Conservation (phyloP, 768 basidiomycete genomes). For the Boletus vinaceobasis region DNA sequence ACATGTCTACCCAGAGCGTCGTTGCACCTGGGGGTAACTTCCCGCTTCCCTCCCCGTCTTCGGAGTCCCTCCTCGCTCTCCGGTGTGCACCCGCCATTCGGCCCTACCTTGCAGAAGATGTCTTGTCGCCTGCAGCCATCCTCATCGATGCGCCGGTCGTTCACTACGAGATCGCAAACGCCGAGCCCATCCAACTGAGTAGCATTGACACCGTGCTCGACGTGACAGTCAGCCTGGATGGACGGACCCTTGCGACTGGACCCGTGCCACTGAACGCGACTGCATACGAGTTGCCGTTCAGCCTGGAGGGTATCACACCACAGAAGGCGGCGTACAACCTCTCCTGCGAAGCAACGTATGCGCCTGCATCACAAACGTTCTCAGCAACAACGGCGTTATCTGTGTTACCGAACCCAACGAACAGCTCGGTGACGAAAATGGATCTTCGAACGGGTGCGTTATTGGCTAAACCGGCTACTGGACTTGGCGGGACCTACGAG, state of each 20-base stretch:
- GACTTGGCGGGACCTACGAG: slow-evolving; percentile 46
- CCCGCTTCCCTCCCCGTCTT: slow-evolving; percentile 35
- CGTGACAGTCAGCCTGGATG: slow-evolving; percentile 47
- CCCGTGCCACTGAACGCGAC: slow-evolving; percentile 50
- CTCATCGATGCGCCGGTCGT: slow-evolving; percentile 53
- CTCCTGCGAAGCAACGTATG: slow-evolving; percentile 26
- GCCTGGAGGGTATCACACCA: slow-evolving; percentile 44
- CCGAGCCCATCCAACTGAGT: slow-evolving; percentile 39
- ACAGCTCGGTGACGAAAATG: slow-evolving; percentile 61
- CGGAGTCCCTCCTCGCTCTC: slow-evolving; percentile 49
- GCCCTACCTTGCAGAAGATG: slow-evolving; percentile 58
- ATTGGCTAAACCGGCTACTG: slow-evolving; percentile 48
- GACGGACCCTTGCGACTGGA: slow-evolving; percentile 41
- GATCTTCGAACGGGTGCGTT: slow-evolving; percentile 57
- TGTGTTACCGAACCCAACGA: slow-evolving; percentile 47
- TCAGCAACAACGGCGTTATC: slow-evolving; percentile 43
- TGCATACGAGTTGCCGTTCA: slow-evolving; percentile 48
- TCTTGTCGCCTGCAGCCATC: slow-evolving; percentile 40
- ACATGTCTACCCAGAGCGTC: slow-evolving; percentile 41
- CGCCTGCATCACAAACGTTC: slow-evolving; percentile 42
- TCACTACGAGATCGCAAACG: slow-evolving; percentile 44
- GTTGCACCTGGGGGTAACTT: slow-evolving; percentile 52
- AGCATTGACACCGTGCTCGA: slow-evolving; percentile 23
- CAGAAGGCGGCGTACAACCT: slow-evolving; percentile 32
- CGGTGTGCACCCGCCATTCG: slow-evolving; percentile 57